A percentile compares a stretch with the other conserved stretches of the same genome.
Conservation (phyloP, 2,329 filamentous ascomycete species). For the Chaetothyriales sp. region DNA sequence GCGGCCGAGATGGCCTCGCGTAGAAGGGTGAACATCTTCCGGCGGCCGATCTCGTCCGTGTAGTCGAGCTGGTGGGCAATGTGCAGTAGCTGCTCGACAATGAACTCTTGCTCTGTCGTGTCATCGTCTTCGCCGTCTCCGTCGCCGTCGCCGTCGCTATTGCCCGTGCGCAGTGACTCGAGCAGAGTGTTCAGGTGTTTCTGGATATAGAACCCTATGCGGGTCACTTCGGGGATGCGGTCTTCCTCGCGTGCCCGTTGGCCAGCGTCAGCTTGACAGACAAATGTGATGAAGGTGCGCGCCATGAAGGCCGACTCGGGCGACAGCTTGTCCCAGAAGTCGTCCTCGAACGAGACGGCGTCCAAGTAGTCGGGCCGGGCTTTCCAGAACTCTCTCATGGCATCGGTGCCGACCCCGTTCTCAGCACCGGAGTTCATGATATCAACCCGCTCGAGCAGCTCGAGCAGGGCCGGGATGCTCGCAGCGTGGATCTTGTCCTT, state of each 20-base stretch:
- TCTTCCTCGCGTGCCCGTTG: constrained; percentile 68
- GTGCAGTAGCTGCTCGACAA: constrained; percentile 85
- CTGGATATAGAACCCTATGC: constrained; percentile 73
- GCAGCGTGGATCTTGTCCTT: constrained; percentile 25
- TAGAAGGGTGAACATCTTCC: constrained; percentile 89
- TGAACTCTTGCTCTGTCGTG: constrained; percentile 80
- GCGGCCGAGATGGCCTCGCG: constrained; percentile 72
- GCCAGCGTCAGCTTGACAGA: constrained; percentile 54
- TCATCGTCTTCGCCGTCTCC: constrained; percentile 55
- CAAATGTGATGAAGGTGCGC: constrained; percentile 89
- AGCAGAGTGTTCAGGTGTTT: constrained; percentile 51
- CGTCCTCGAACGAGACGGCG: constrained; percentile 29
- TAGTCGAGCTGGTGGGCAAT: constrained; percentile 89
- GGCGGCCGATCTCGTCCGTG: constrained; percentile 85
- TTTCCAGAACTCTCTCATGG: constrained; percentile 94
- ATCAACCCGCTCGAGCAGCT: constrained; percentile 86
- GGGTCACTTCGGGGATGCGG: constrained; percentile 88
- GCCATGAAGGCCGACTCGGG: constrained; percentile 82
- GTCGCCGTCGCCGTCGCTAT: constrained; percentile 28
- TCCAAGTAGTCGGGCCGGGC: constrained; percentile 51
- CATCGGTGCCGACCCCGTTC: constrained; percentile 77
- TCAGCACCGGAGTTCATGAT: constrained; percentile 80
- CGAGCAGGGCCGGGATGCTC: constrained; percentile 68
- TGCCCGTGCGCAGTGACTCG: constrained; percentile 19
- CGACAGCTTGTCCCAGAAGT: constrained; percentile 35